Percentiles rank a stretch among this genome's conserved stretches.
Evolutionary conservation across 1,139 yeast species (phyloP).

Genomic region (Casaregolazyma lundiana): DNA sequence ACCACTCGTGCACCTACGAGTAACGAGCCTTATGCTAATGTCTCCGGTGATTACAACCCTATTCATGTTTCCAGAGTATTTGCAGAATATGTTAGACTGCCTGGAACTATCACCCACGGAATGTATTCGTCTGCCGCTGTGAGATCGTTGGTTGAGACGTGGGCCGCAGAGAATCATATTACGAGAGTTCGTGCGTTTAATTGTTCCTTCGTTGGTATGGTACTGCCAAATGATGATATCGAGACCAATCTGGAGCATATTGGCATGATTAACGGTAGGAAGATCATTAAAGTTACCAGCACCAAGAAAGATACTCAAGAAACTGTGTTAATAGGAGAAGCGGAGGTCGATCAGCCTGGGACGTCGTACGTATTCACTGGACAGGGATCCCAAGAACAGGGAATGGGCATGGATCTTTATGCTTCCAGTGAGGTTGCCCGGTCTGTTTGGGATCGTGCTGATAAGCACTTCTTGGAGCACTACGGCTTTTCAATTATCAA

Average conservation of each 20-base stretch:
- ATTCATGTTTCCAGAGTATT: conserved; percentile 95
- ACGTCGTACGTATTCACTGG: conserved; percentile 98
- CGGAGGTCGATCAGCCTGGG: conserved; percentile 97
- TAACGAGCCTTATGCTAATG: conserved; percentile 94
- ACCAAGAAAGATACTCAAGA: conserved; percentile 67
- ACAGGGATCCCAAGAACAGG: conserved; percentile 99
- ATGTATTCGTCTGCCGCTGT: conserved; percentile 97
- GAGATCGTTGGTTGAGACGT: conserved; percentile 90
- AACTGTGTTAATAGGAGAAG: conserved; percentile 85
- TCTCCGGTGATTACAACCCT: conserved; percentile 97
- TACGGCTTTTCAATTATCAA: conserved; percentile 96
- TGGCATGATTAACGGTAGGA: conserved; percentile 99
- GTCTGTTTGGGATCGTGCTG: conserved; percentile 98
- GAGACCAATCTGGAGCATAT: conserved; percentile 87
- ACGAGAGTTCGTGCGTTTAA: conserved; percentile 93
- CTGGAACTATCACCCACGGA: conserved; percentile 98
- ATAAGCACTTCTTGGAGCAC: conserved; percentile 81
- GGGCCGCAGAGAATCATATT: conserved; percentile 98
- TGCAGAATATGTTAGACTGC: conserved; percentile 86
- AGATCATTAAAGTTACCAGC: conserved; percentile 89
- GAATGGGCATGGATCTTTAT: conserved; percentile 99
- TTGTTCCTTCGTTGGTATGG: conserved; percentile 94
- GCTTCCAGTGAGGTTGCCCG: conserved; percentile 87
- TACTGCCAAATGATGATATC: conserved; percentile 87
- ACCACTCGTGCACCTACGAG: conserved; percentile 74